These are phyloP conservation scores for Balamuthia mandrillaris DNA, from an alignment of 208 protist genomes.

Conservation along the genomic window DNA sequence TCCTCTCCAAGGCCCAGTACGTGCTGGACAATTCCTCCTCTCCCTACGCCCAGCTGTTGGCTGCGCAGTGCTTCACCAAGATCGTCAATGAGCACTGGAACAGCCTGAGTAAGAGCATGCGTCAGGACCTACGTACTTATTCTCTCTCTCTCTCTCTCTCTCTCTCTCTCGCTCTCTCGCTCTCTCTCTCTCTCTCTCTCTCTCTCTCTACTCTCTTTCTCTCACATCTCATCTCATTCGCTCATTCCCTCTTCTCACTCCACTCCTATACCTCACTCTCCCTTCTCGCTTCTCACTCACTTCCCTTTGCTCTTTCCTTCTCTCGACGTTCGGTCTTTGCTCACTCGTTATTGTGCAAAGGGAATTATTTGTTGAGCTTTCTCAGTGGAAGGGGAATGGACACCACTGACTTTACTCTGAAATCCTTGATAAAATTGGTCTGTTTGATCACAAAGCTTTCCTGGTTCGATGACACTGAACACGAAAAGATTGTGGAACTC, in stretches of 20 bases:
- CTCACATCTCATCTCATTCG: too few relatives aligned
- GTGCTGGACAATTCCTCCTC: neutral
- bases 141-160: too few relatives aligned
- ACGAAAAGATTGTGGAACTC: slow-evolving; percentile 3
- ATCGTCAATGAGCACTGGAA: neutral
- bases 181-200: neutral
- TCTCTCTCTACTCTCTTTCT: neutral
- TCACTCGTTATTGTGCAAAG: too few relatives aligned
- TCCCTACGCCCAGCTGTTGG: neutral
- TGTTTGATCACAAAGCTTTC: slow-evolving; percentile 8
- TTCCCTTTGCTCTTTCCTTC: neutral
- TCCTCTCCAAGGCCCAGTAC: slow-evolving; percentile 15
- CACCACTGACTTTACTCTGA: neutral
- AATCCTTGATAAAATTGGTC: neutral
- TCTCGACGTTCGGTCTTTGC: neutral
- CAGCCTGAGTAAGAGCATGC: neutral
- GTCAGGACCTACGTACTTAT: neutral
- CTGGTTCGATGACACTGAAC: neutral
- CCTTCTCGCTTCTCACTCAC: neutral
- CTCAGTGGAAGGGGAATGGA: neutral
- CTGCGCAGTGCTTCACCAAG: neutral
- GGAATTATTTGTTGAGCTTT: neutral
- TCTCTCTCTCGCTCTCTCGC: too few relatives aligned
- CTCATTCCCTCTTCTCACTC: too few relatives aligned
- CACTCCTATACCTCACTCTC: neutral